Evolutionary conservation across 2,329 filamentous ascomycete genomes (phyloP).

Genomic region (Tolypocladium guangdongense): DNA sequence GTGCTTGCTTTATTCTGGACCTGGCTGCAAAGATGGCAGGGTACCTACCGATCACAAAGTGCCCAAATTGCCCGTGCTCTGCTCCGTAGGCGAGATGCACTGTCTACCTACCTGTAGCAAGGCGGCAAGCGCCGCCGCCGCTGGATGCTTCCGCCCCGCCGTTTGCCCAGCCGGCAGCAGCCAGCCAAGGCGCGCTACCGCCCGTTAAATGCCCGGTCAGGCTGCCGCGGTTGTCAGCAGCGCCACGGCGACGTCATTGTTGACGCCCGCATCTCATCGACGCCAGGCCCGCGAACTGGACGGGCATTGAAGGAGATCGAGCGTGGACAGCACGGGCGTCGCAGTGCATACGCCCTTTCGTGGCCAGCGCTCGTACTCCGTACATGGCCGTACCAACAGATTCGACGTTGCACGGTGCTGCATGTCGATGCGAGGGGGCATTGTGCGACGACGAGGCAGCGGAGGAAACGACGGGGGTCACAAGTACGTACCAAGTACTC

Average conservation of each 20-base stretch:
- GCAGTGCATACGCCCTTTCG: too few relatives aligned
- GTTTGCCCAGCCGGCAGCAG: background rate
- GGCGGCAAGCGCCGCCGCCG: background rate
- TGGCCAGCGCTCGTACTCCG: too few relatives aligned
- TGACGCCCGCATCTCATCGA: background rate
- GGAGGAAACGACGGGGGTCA: too few relatives aligned
- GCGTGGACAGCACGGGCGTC: too few relatives aligned
- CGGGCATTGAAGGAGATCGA: too few relatives aligned
- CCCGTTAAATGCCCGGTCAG: background rate
- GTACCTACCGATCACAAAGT: too few relatives aligned
- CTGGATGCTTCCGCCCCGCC: background rate
- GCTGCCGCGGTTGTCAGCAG: background rate
- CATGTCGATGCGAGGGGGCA: background rate
- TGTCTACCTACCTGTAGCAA: background rate
- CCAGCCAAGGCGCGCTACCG: background rate
- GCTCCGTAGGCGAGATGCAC: background rate
- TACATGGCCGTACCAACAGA: too few relatives aligned
- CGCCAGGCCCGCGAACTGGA: background rate
- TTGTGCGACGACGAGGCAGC: background rate
- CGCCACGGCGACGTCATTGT: background rate
- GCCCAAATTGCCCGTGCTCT: background rate
- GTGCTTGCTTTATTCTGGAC: too few relatives aligned
- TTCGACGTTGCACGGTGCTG: background rate
- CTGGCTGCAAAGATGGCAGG: too few relatives aligned
- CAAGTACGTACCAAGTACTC: background rate